A percentile compares a stretch with the other conserved stretches of the same genome.
Evolutionary conservation across 2,329 filamentous ascomycete species (phyloP).

Genomic region (Bretziella fagacearum): DNA sequence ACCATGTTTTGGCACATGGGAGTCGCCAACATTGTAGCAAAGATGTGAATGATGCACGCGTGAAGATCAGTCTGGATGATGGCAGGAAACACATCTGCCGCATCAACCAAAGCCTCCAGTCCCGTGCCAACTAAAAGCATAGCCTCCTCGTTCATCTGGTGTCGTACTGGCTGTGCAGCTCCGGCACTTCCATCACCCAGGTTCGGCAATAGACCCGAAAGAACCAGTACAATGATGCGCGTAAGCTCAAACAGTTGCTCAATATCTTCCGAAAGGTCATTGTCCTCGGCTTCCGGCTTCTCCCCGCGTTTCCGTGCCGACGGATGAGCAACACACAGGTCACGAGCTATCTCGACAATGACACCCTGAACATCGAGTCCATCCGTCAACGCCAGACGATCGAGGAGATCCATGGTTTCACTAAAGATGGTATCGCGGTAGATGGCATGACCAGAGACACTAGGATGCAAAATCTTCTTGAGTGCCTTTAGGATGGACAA

Average conservation of each 20-base stretch:
- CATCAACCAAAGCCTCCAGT: slow-evolving; percentile 78
- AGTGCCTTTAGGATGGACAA: slow-evolving; percentile 78
- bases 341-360: slow-evolving; percentile 85
- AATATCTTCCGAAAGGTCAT: slow-evolving; percentile 75
- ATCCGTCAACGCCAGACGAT: slow-evolving; percentile 82
- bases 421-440: slow-evolving; percentile 93
- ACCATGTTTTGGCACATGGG: slow-evolving; percentile 70
- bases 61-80: slow-evolving; percentile 95
- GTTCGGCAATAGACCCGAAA: slow-evolving; percentile 76
- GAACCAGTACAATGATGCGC: slow-evolving; percentile 82
- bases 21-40: slow-evolving; percentile 79
- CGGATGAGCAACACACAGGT: slow-evolving; percentile 78
- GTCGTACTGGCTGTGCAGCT: slow-evolving; percentile 42
- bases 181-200: slow-evolving; percentile 40
- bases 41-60: slow-evolving; percentile 92
- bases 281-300: not conserved
- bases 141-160: slow-evolving; percentile 75
- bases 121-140: slow-evolving; percentile 63
- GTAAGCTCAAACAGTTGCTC: slow-evolving; percentile 96
- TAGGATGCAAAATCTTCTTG: slow-evolving; percentile 86
- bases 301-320: slow-evolving; percentile 44
- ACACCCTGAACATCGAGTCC: slow-evolving; percentile 74
- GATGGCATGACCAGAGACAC: slow-evolving; percentile 88
- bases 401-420: slow-evolving; percentile 90
- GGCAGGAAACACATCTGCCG: slow-evolving; percentile 84